Conservation (phyloP, 75 land plant species). For the Pinus taeda region DNA sequence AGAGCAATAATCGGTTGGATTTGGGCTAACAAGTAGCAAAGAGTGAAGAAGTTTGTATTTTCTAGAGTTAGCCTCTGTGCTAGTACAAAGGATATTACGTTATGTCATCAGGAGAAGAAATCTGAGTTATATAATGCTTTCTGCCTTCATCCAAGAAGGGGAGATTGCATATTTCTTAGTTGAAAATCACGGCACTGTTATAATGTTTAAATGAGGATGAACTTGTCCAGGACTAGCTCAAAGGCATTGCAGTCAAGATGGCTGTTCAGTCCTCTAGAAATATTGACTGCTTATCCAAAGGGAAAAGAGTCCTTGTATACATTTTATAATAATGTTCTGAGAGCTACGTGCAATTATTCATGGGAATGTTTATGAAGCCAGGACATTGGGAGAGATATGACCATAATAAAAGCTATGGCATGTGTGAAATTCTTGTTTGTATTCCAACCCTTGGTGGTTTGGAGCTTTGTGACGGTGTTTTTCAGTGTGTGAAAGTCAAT, state of each 20-base stretch:
- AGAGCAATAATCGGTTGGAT: background rate
- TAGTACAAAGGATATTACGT: background rate
- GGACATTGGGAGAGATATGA: background rate
- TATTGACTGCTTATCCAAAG: no score
- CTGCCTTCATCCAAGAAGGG: background rate
- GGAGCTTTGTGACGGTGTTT: background rate
- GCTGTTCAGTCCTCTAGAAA: background rate
- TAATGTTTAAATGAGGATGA: background rate
- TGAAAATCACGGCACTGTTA: background rate
- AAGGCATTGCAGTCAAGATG: background rate
- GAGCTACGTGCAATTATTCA: background rate
- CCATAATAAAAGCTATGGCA: background rate
- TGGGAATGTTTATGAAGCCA: background rate
- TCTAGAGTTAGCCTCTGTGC: background rate
- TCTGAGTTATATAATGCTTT: background rate
- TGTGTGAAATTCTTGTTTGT: background rate
- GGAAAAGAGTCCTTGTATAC: background rate
- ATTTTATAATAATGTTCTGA: background rate
- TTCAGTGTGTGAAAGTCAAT: no score
- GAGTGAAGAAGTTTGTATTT: background rate
- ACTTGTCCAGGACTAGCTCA: conserved; percentile 1
- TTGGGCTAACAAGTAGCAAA: background rate
- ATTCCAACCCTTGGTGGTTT: background rate
- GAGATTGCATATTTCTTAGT: background rate
- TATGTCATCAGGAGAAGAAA: background rate